Percentiles rank a stretch among this genome's conserved stretches.
Conservation (phyloP, 169 alveolate species). For the Plasmodium cynomolgi region DNA sequence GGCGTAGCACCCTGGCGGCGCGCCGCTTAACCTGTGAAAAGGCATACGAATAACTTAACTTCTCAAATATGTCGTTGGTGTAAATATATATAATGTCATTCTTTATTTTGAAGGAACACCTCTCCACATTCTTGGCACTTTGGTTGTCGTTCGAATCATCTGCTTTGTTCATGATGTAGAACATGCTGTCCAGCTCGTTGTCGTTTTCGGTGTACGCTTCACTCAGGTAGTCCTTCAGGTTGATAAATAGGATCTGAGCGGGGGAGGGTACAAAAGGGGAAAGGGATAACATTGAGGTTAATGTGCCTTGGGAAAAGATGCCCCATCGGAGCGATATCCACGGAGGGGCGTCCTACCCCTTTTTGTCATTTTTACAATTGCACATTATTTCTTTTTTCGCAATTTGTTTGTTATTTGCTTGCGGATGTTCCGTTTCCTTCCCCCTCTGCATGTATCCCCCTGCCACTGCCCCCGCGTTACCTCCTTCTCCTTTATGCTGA, state of each 20-base stretch:
- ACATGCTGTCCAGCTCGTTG: slow-evolving; percentile 60
- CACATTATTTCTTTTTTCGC: slow-evolving; percentile 2
- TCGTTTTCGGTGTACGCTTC: slow-evolving; percentile 67
- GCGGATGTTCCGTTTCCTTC: not conserved
- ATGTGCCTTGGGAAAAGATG: not conserved
- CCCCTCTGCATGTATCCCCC: not conserved
- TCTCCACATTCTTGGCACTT: slow-evolving; percentile 74
- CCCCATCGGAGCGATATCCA: not conserved
- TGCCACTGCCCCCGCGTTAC: slow-evolving; percentile 20
- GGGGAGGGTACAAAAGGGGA: not conserved
- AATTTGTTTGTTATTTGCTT: not conserved
- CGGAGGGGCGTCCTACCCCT: not conserved
- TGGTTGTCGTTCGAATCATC: slow-evolving; percentile 26
- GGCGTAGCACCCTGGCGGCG: not conserved
- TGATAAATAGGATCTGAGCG: slow-evolving; percentile 17
- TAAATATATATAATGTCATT: slow-evolving; percentile 85
- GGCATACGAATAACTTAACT: slow-evolving; percentile 87
- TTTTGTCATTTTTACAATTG: not conserved
- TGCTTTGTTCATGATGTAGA: slow-evolving; percentile 33
- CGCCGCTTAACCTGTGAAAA: slow-evolving; percentile 80
- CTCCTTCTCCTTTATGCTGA: slow-evolving; percentile 76
- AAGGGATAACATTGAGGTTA: too few relatives aligned
- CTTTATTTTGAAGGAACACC: slow-evolving; percentile 84
- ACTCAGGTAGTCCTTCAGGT: slow-evolving; percentile 40
- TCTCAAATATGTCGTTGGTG: slow-evolving; percentile 81